Evolutionary conservation across 73 alveolate species (phyloP).

Genomic region (Effrenium voratum): DNA sequence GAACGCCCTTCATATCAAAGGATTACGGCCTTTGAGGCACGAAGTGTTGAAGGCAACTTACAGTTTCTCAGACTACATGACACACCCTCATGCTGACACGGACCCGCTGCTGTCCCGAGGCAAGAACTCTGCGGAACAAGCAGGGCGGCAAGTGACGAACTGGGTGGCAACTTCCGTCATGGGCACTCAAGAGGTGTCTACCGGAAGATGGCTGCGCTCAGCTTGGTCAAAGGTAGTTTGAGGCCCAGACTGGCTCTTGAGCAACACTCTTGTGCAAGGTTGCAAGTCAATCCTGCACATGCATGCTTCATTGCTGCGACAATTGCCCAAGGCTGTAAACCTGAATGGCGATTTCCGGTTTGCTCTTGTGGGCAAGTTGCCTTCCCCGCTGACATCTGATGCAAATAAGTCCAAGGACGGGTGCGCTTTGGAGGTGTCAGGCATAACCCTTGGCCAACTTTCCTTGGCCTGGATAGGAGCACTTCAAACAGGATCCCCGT

Average conservation of each 20-base stretch:
- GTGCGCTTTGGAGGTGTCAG: not conserved
- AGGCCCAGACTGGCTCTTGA: not conserved
- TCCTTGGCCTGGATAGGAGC: too few species aligned
- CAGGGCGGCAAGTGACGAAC: slow-evolving; percentile 47
- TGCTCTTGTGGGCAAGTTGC: not conserved
- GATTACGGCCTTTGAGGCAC: too few species aligned
- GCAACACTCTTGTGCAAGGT: not conserved
- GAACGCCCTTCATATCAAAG: too few species aligned
- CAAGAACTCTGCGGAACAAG: slow-evolving; percentile 23
- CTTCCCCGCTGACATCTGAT: not conserved
- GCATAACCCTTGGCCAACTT: not conserved
- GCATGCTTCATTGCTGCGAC: not conserved
- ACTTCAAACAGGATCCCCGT: too few species aligned
- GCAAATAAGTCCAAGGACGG: not conserved
- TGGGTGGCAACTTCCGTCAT: slow-evolving; percentile 38
- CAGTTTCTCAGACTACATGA: too few species aligned
- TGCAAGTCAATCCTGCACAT: not conserved
- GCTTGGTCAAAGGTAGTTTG: slow-evolving; percentile 72
- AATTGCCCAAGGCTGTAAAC: slow-evolving; percentile 30
- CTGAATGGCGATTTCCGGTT: slow-evolving; percentile 62
- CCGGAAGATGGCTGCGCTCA: slow-evolving; percentile 45
- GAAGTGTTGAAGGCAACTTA: too few species aligned
- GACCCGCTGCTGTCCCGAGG: not conserved
- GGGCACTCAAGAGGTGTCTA: slow-evolving; percentile 57
- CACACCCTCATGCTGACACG: too few species aligned